These are phyloP conservation scores for Globisporangium spiculum DNA, from an alignment of 352 stramenopile genomes.

Conservation along the genomic window DNA sequence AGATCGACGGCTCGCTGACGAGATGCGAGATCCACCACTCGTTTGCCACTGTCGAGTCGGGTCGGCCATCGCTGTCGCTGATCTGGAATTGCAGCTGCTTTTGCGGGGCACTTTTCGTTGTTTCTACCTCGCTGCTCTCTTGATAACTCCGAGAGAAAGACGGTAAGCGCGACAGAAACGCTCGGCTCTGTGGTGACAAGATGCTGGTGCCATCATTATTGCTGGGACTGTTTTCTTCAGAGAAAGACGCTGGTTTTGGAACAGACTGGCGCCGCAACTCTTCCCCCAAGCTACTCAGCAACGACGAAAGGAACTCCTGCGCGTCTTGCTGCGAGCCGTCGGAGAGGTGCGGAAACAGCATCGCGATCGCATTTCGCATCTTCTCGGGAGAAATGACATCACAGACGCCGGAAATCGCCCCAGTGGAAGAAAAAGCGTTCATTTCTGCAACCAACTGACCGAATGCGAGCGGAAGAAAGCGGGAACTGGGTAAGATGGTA, in stretches of 20 bases:
- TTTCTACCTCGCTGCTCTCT: not conserved
- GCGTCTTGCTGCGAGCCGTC: constrained; percentile 95
- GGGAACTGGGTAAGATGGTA: not conserved
- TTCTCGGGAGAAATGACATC: constrained; percentile 51
- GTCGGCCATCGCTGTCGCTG: constrained; percentile 91
- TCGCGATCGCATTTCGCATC: constrained; percentile 75
- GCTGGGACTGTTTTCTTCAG: not conserved
- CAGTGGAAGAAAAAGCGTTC: constrained; percentile 28
- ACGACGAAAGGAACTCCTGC: constrained; percentile 92
- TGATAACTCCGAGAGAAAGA: constrained; percentile 13
- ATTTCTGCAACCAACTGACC: constrained; percentile 72
- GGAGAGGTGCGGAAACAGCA: constrained; percentile 85
- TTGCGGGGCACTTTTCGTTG: not conserved
- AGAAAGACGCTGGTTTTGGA: constrained; percentile 25
- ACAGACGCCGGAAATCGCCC: constrained; percentile 22
- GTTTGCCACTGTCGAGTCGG: constrained; percentile 91
- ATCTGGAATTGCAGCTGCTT: constrained; percentile 29
- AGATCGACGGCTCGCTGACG: constrained; percentile 91
- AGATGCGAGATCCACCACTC: constrained; percentile 98
- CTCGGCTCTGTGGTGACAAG: constrained; percentile 31
- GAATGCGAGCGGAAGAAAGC: constrained; percentile 65
- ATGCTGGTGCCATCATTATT: constrained; percentile 43
- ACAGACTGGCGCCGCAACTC: constrained; percentile 78
- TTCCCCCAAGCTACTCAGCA: constrained; percentile 93
- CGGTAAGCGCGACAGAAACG: constrained; percentile 22